phyloP scores from a whole-genome alignment of 371 early-diverging fungal genomes.

The Parasitella parasitica region DNA sequence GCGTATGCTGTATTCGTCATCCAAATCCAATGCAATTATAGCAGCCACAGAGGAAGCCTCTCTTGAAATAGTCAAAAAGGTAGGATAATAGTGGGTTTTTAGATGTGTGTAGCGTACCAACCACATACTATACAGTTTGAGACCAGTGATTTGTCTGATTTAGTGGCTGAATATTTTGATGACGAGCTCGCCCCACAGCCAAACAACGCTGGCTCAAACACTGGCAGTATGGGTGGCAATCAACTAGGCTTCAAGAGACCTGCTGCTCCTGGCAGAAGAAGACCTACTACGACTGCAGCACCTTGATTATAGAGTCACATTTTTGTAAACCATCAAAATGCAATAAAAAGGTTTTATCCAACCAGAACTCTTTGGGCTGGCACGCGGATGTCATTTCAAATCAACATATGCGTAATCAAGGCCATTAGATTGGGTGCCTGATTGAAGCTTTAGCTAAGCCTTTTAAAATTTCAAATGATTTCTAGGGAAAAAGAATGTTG shows the following conservation, averaged over 20 bases:
- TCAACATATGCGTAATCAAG: conserved; percentile 12
- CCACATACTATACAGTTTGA: conserved; percentile 64
- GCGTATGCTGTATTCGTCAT: conserved; percentile 86
- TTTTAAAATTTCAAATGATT: background rate
- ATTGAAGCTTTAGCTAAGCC: conserved; percentile 1
- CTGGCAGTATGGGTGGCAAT: conserved; percentile 30
- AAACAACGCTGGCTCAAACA: background rate
- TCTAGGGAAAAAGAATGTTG: background rate
- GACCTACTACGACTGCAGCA: conserved; percentile 25
- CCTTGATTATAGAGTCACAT: background rate
- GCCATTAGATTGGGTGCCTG: conserved; percentile 7
- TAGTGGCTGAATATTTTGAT: conserved; percentile 56
- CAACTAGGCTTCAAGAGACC: conserved; percentile 50
- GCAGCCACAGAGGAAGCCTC: conserved; percentile 55
- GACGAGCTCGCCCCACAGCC: conserved; percentile 52
- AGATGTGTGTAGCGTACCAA: too few species aligned
- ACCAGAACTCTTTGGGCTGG: conserved; percentile 3
- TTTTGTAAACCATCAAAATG: background rate
- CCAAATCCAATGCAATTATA: conserved; percentile 60
- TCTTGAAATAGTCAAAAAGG: conserved; percentile 64
- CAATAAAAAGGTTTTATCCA: conserved; percentile 1
- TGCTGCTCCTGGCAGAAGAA: conserved; percentile 51
- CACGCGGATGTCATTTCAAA: conserved; percentile 10
- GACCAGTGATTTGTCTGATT: conserved; percentile 66
- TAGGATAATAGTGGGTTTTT: conserved; percentile 31